Conservation (phyloP, 202 grass and related monocot species). For the Schoenoplectus tabernaemontani region DNA sequence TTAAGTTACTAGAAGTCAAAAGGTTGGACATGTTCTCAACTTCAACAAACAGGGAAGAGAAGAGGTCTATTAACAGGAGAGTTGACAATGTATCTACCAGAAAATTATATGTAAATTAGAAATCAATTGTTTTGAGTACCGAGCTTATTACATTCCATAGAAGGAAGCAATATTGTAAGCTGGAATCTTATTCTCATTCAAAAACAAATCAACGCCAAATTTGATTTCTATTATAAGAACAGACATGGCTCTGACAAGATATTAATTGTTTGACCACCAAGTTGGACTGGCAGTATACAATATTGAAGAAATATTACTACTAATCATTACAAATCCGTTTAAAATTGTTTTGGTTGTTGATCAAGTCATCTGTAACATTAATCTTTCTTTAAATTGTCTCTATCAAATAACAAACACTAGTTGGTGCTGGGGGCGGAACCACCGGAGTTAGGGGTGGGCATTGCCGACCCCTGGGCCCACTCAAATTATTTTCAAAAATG, state of each 20-base stretch:
- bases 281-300: neutral
- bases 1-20: neutral
- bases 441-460: too few relatives aligned
- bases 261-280: neutral
- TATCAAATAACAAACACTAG: neutral
- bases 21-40: neutral
- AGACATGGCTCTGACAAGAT: neutral
- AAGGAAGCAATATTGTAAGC: neutral
- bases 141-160: neutral
- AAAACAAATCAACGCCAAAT: neutral
- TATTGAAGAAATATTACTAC: neutral
- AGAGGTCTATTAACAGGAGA: neutral
- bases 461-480: too few relatives aligned
- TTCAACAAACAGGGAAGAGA: neutral
- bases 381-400: neutral
- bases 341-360: neutral
- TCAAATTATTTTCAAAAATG: too few relatives aligned
- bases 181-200: neutral
- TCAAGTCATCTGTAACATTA: slow-evolving; percentile 12
- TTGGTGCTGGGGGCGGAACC: too few relatives aligned
- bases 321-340: neutral
- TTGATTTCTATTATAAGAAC: too few relatives aligned
- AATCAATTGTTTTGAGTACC: neutral
- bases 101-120: neutral
- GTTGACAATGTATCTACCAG: neutral